A percentile compares a stretch with the other conserved stretches of the same genome.
These are phyloP conservation scores for Sphagnum magellanicum DNA, from an alignment of 228 moss, liverwort and hornwort species.

Conservation along the genomic window DNA sequence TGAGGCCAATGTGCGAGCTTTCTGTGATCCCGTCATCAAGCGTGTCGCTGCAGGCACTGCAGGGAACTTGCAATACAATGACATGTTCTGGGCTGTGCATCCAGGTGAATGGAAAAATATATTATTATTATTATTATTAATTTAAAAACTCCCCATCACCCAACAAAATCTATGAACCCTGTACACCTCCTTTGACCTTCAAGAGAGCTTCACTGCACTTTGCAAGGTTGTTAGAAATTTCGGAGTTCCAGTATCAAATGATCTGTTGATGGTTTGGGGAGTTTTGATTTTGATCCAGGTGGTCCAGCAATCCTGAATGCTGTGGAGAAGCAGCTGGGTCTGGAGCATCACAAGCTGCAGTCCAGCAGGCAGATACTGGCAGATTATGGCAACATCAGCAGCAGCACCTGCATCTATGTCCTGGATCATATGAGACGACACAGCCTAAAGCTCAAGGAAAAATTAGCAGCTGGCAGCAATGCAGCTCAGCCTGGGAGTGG, in stretches of 20 bases:
- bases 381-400: slow-evolving; percentile 95
- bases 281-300: slow-evolving; percentile 15
- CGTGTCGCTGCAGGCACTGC: background rate
- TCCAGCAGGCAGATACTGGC: slow-evolving; percentile 60
- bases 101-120: slow-evolving; percentile 16
- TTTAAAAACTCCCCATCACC: too few species aligned
- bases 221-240: too few species aligned
- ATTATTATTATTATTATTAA: too few species aligned
- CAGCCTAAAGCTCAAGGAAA: slow-evolving; percentile 45
- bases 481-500: slow-evolving; percentile 1
- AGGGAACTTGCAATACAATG: slow-evolving; percentile 46
- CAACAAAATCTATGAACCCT: too few species aligned
- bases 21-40: slow-evolving; percentile 29
- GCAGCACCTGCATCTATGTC: slow-evolving; percentile 92
- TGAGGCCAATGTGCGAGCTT: slow-evolving; percentile 58
- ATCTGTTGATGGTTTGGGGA: too few species aligned
- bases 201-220: too few species aligned
- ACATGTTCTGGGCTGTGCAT: slow-evolving; percentile 97
- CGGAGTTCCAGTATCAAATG: too few species aligned
- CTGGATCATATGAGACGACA: slow-evolving; percentile 88
- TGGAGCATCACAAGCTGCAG: slow-evolving; percentile 65
- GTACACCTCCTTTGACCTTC: too few species aligned
- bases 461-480: slow-evolving; percentile 2
- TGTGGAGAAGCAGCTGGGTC: slow-evolving; percentile 59
- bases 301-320: slow-evolving; percentile 90